These are phyloP conservation scores for Cercospora nicotianae DNA, from an alignment of 2,329 filamentous ascomycete species.

Conservation along the genomic window DNA sequence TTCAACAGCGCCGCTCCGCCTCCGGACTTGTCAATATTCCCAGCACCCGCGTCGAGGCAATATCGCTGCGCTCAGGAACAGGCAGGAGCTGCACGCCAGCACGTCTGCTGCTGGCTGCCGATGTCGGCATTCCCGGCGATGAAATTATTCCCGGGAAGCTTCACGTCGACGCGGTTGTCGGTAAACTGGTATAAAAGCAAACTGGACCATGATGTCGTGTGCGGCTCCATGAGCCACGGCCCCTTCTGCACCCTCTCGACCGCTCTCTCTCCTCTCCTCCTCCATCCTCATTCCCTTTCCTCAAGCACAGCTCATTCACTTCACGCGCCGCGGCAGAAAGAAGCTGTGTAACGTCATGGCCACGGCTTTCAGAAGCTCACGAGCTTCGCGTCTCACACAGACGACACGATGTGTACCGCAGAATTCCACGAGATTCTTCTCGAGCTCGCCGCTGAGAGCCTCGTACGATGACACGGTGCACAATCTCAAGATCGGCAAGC, in stretches of 20 bases:
- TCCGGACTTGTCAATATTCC: background rate
- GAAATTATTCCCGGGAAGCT: conserved; percentile 16
- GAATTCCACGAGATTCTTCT: conserved; percentile 31
- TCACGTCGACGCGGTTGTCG: conserved; percentile 18
- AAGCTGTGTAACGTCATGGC: conserved; percentile 25
- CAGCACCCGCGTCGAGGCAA: background rate
- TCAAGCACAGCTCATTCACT: background rate
- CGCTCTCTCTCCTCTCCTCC: background rate
- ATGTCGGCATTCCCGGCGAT: conserved; percentile 12
- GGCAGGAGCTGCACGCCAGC: background rate
- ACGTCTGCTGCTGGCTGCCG: conserved; percentile 1
- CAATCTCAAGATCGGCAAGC: conserved; percentile 65
- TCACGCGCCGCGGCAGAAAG: background rate
- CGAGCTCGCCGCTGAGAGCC: conserved; percentile 33
- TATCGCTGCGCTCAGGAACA: conserved; percentile 10
- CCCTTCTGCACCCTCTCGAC: background rate
- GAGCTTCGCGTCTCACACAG: conserved; percentile 24
- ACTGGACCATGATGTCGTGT: conserved; percentile 13
- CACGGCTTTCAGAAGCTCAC: conserved; percentile 24
- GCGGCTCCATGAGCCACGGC: background rate
- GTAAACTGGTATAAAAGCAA: conserved; percentile 21
- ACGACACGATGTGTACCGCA: conserved; percentile 16
- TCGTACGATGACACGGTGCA: conserved; percentile 62
- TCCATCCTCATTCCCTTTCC: background rate
- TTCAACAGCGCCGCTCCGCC: background rate